These are phyloP conservation scores for Cyberlindnera nakhonratchasimensis DNA, from an alignment of 805 yeast genomes.

Conservation along the genomic window DNA sequence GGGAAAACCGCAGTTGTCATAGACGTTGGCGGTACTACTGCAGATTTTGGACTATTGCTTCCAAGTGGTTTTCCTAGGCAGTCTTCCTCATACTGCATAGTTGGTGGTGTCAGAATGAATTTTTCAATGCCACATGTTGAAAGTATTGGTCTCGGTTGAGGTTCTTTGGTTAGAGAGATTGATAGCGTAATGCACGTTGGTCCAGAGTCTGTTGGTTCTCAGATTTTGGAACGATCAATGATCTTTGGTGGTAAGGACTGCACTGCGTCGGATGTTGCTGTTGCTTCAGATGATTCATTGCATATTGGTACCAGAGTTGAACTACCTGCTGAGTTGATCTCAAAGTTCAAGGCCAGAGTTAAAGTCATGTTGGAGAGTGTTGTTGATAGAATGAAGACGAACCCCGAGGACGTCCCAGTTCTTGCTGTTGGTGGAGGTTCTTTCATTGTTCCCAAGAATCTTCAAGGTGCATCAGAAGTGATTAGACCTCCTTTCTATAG, in stretches of 20 bases:
- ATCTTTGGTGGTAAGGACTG: slow-evolving; percentile 41
- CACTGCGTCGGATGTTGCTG: slow-evolving; percentile 40
- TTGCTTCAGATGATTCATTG: slow-evolving; percentile 19
- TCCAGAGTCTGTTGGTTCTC: slow-evolving; percentile 47
- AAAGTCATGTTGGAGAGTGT: slow-evolving; percentile 33
- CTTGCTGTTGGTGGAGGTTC: slow-evolving; percentile 50
- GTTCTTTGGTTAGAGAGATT: slow-evolving; percentile 38
- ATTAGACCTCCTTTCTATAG: slow-evolving; percentile 39
- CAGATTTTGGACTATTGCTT: slow-evolving; percentile 45
- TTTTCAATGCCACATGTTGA: slow-evolving; percentile 50
- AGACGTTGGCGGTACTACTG: slow-evolving; percentile 50
- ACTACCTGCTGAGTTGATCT: slow-evolving; percentile 5
- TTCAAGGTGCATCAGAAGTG: slow-evolving; percentile 41
- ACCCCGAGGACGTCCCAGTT: slow-evolving; percentile 41
- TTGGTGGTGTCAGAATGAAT: slow-evolving; percentile 48
- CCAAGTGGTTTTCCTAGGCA: slow-evolving; percentile 47
- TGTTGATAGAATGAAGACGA: slow-evolving; percentile 44
- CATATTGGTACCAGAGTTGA: not conserved
- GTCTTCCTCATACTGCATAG: slow-evolving; percentile 38
- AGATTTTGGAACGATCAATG: slow-evolving; percentile 29
- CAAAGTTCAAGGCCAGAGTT: slow-evolving; percentile 15
- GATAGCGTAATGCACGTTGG: slow-evolving; percentile 35
- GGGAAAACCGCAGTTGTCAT: slow-evolving; percentile 36
- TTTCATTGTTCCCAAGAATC: slow-evolving; percentile 37
- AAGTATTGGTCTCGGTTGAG: slow-evolving; percentile 49